phyloP scores from a whole-genome alignment of 2,329 filamentous ascomycete species.

The Fusarium sp. region DNA sequence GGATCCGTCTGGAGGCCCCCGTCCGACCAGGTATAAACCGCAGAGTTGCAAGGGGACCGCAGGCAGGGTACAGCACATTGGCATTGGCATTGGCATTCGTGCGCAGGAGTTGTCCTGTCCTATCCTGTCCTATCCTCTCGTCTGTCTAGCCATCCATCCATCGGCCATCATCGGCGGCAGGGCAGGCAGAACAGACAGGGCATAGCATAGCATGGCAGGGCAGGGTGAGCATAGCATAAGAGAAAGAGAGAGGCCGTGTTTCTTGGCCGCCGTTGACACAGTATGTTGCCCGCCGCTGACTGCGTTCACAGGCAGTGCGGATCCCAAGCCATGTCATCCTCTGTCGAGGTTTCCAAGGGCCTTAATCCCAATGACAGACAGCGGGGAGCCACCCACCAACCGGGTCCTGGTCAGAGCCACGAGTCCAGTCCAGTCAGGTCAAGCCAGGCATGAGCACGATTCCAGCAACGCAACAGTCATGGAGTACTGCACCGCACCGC shows the following conservation, averaged over 20 bases:
- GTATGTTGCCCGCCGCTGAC: conserved; percentile 16
- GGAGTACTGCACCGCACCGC: neutral
- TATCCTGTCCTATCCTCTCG: neutral
- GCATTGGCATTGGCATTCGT: conserved; percentile 12
- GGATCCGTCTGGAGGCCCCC: conserved; percentile 38
- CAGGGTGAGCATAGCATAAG: conserved; percentile 20
- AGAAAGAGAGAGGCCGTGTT: conserved; percentile 22
- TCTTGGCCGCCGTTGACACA: conserved; percentile 24
- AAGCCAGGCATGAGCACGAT: conserved; percentile 33
- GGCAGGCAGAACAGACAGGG: neutral
- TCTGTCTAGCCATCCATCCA: conserved; percentile 10
- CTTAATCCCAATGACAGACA: conserved; percentile 41
- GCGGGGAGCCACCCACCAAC: conserved; percentile 45
- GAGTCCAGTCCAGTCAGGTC: conserved; percentile 20
- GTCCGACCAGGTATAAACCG: conserved; percentile 37
- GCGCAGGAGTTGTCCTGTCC: conserved; percentile 24
- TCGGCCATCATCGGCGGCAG: neutral
- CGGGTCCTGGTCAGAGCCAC: conserved; percentile 43
- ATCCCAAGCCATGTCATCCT: conserved; percentile 29
- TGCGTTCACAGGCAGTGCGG: conserved; percentile 24
- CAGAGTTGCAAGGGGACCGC: conserved; percentile 31
- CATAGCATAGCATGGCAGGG: neutral
- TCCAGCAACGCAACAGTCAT: conserved; percentile 9
- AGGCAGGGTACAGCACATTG: conserved; percentile 33
- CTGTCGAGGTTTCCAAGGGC: conserved; percentile 24